Conservation (phyloP, 768 basidiomycete genomes). For the Boletales sp. region DNA sequence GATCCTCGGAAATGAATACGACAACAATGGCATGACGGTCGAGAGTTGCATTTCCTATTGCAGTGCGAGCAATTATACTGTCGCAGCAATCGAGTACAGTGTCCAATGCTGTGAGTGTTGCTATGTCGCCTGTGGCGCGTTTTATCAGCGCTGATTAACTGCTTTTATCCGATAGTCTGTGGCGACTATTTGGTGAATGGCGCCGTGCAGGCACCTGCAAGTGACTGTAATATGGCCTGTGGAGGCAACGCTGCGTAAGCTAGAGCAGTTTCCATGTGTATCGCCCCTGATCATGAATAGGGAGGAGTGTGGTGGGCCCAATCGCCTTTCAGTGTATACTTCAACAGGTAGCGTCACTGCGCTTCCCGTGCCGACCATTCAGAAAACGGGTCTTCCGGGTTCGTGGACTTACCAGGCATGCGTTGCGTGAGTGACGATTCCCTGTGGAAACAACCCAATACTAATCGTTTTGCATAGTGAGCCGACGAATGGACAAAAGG, state of each 20-base stretch:
- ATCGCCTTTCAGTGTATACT: slow-evolving; percentile 68
- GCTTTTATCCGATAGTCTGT: slow-evolving; percentile 49
- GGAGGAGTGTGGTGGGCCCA: slow-evolving; percentile 70
- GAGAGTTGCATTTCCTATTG: slow-evolving; percentile 64
- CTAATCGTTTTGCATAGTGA: slow-evolving; percentile 40
- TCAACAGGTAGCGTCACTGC: slow-evolving; percentile 47
- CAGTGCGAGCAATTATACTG: slow-evolving; percentile 47
- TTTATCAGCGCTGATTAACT: background rate
- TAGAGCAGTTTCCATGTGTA: background rate
- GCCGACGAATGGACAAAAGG: slow-evolving; percentile 34
- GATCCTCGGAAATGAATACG: slow-evolving; percentile 44
- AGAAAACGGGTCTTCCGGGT: slow-evolving; percentile 57
- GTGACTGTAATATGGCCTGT: slow-evolving; percentile 71
- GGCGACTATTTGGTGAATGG: slow-evolving; percentile 62
- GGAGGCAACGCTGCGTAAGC: slow-evolving; percentile 63
- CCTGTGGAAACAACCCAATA: background rate
- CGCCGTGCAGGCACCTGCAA: slow-evolving; percentile 46
- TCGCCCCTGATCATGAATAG: slow-evolving; percentile 32
- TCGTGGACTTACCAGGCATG: slow-evolving; percentile 67
- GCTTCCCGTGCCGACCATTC: slow-evolving; percentile 55
- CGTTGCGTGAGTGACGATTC: slow-evolving; percentile 43
- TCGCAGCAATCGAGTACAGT: slow-evolving; percentile 70
- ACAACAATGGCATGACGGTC: slow-evolving; percentile 47
- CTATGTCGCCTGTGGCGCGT: background rate
- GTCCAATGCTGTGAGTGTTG: slow-evolving; percentile 44